A percentile compares a stretch with the other conserved stretches of the same genome.
Conservation (phyloP, 768 basidiomycete species). For the Mycena epipterygia region DNA sequence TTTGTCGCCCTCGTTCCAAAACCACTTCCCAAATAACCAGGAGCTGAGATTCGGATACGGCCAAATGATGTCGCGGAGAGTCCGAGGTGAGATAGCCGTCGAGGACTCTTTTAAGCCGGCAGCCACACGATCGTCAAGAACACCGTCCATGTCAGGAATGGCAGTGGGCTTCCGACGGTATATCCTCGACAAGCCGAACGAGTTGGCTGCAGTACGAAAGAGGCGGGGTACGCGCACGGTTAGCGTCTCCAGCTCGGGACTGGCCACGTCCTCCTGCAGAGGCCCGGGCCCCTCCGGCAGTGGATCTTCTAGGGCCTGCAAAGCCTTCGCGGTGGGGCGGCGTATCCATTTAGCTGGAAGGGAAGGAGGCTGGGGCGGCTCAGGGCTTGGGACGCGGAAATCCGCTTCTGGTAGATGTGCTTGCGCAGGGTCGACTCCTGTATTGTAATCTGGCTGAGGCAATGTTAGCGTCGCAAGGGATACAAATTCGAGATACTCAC, state of each 20-base stretch:
- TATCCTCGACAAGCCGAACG: constrained; percentile 36
- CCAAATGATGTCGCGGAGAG: constrained; percentile 34
- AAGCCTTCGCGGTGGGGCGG: constrained; percentile 29
- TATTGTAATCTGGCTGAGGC: background rate
- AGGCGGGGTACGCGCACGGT: constrained; percentile 32
- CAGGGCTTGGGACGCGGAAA: background rate
- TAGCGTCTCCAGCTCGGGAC: background rate
- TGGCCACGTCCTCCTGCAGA: constrained; percentile 17
- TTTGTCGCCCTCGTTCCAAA: constrained; percentile 37
- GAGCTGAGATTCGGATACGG: constrained; percentile 42
- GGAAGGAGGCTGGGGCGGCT: background rate
- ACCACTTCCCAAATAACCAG: constrained; percentile 40
- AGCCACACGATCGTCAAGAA: constrained; percentile 9
- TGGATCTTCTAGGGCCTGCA: constrained; percentile 32
- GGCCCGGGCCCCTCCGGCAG: constrained; percentile 36
- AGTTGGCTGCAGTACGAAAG: constrained; percentile 36
- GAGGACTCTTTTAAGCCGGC: constrained; percentile 12
- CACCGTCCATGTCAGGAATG: constrained; percentile 7
- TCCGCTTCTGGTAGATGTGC: too few relatives aligned
- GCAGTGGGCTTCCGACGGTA: constrained; percentile 30
- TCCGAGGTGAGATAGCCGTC: background rate
- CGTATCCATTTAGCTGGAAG: constrained; percentile 31
- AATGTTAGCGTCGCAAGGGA: background rate
- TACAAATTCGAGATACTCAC: background rate
- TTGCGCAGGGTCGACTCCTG: too few relatives aligned